phyloP scores from a whole-genome alignment of 805 yeast genomes.

The Naumovozyma dairenensis region DNA sequence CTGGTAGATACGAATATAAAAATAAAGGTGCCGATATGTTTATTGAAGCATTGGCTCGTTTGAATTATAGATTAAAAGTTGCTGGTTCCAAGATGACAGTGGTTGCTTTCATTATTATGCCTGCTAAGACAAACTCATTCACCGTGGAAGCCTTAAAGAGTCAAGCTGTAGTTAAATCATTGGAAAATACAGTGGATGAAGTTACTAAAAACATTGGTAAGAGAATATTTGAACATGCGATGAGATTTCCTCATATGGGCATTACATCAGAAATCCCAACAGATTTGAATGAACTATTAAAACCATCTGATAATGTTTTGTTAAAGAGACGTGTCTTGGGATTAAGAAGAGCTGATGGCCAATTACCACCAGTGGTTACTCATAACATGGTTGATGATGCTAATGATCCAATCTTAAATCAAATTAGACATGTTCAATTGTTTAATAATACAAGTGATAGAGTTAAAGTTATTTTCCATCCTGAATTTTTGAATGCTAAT shows the following conservation, averaged over 20 bases:
- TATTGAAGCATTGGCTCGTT: conserved; percentile 84
- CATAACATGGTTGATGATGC: conserved; percentile 94
- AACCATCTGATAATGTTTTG: conserved; percentile 81
- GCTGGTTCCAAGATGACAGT: conserved; percentile 81
- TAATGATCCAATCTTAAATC: conserved; percentile 82
- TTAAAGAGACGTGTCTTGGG: conserved; percentile 90
- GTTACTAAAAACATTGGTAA: conserved; percentile 81
- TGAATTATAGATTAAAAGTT: conserved; percentile 78
- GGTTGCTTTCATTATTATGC: conserved; percentile 97
- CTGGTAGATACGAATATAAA: conserved; percentile 94
- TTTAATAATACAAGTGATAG: conserved; percentile 86
- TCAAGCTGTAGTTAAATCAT: conserved; percentile 88
- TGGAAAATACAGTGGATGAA: conserved; percentile 80
- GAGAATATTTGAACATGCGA: conserved; percentile 83
- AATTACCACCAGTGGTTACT: conserved; percentile 91
- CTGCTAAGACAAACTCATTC: conserved; percentile 87
- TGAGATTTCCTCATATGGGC: conserved; percentile 43
- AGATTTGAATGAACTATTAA: conserved; percentile 69
- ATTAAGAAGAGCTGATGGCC: conserved; percentile 58
- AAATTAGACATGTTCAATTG: conserved; percentile 81
- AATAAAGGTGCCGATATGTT: conserved; percentile 95
- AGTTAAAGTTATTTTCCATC: conserved; percentile 94
- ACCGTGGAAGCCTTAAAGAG: conserved; percentile 94
- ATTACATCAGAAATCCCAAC: conserved; percentile 62
- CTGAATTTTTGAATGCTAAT: conserved; percentile 89